Evolutionary conservation across 1,139 yeast genomes (phyloP).

Genomic region (Kurtzmaniella natalensis): DNA sequence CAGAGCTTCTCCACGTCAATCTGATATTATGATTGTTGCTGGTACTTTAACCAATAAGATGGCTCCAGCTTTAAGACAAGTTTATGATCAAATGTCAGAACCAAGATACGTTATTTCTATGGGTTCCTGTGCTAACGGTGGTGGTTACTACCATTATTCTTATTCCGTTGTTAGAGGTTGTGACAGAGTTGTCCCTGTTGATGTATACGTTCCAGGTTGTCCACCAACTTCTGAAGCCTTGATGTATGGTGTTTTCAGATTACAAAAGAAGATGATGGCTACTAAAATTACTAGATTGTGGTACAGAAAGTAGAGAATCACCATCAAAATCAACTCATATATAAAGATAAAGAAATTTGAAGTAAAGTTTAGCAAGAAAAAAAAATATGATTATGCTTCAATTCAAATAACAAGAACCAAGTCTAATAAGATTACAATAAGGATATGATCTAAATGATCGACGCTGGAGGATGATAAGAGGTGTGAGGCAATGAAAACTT

Average conservation of each 20-base stretch:
- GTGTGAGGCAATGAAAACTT: too few relatives aligned
- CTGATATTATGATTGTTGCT: constrained; percentile 91
- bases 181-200: constrained; percentile 85
- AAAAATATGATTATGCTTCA: too few relatives aligned
- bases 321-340: background rate
- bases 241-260: constrained; percentile 85
- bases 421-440: too few relatives aligned
- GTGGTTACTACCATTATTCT: constrained; percentile 89
- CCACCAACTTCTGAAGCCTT: constrained; percentile 91
- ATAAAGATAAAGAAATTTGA: background rate
- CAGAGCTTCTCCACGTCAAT: constrained; percentile 92
- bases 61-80: constrained; percentile 94
- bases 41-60: constrained; percentile 89
- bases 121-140: constrained; percentile 96
- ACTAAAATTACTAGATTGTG: constrained; percentile 79
- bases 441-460: too few relatives aligned
- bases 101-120: constrained; percentile 88
- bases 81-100: constrained; percentile 91
- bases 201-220: constrained; percentile 89
- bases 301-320: constrained; percentile 61
- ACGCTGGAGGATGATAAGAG: too few relatives aligned
- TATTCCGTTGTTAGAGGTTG: constrained; percentile 89
- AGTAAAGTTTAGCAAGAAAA: too few relatives aligned
- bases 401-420: too few relatives aligned
- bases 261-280: constrained; percentile 85